phyloP scores from a whole-genome alignment of 2,329 filamentous ascomycete species.

The Penicillium sp. region DNA sequence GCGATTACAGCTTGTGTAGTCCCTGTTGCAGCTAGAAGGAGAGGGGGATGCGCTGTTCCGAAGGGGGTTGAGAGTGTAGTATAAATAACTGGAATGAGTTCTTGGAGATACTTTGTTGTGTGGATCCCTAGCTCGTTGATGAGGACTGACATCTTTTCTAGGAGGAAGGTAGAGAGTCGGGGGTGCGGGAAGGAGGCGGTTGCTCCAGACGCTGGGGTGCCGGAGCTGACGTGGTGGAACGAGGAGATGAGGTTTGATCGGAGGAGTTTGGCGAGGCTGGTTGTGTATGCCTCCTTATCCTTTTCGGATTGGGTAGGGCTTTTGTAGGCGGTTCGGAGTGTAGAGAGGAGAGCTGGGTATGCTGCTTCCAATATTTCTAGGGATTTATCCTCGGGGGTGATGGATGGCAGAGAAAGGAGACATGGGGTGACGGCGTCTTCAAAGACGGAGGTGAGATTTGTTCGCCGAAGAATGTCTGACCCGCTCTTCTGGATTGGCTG shows the following conservation, averaged over 20 bases:
- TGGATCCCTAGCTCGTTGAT: constrained; percentile 38
- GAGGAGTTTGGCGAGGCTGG: constrained; percentile 29
- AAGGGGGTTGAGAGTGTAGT: constrained; percentile 69
- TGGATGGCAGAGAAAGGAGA: constrained; percentile 71
- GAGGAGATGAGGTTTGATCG: constrained; percentile 39
- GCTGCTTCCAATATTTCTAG: constrained; percentile 61
- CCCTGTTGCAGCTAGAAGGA: constrained; percentile 54
- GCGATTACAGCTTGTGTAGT: constrained; percentile 59
- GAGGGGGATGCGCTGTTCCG: constrained; percentile 52
- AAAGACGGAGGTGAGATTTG: constrained; percentile 48
- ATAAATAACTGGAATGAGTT: constrained; percentile 66
- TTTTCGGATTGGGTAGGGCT: constrained; percentile 24
- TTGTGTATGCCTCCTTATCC: constrained; percentile 26
- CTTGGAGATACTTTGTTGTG: constrained; percentile 50
- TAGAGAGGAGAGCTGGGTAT: constrained; percentile 64
- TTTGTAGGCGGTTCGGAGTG: constrained; percentile 51
- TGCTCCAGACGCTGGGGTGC: constrained; percentile 43
- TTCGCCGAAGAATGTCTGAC: constrained; percentile 43
- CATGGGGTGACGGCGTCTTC: constrained; percentile 56
- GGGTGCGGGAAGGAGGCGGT: constrained; percentile 46
- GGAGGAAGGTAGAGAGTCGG: constrained; percentile 50
- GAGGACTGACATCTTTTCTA: constrained; percentile 30
- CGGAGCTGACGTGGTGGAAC: constrained; percentile 49
- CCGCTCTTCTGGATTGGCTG: constrained; percentile 34
- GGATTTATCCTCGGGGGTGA: constrained; percentile 73